These are phyloP conservation scores for Rutidosis leptorrhynchoides DNA, from an alignment of 129 eudicot genomes.

Conservation along the genomic window DNA sequence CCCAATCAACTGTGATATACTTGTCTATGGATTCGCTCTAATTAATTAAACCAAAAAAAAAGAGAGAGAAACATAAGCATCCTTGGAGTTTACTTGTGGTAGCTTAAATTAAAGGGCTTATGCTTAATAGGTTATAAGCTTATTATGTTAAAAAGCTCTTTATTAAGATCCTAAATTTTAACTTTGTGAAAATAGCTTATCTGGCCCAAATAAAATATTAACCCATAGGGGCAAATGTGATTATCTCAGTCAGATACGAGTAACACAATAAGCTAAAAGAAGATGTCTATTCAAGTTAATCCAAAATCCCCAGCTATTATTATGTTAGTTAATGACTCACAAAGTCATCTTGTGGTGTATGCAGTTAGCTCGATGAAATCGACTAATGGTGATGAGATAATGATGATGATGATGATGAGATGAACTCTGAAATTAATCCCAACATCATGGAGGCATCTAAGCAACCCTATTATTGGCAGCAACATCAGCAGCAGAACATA, in stretches of 20 bases:
- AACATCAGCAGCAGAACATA: conserved; percentile 8
- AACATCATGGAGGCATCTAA: conserved; percentile 36
- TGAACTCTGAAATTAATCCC: background rate
- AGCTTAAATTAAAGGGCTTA: background rate
- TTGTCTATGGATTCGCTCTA: background rate
- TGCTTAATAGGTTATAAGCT: background rate
- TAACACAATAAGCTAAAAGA: background rate
- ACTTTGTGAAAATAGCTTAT: background rate
- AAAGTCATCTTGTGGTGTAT: background rate
- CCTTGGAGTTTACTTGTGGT: background rate
- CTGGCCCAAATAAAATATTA: background rate
- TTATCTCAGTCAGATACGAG: background rate
- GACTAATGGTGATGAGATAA: conserved; percentile 4
- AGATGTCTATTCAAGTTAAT: background rate
- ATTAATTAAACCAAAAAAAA: no score
- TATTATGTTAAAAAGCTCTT: background rate
- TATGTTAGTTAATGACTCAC: background rate
- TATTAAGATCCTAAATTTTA: background rate
- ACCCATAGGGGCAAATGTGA: background rate
- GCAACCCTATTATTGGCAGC: conserved; percentile 34
- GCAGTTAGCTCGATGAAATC: conserved; percentile 9
- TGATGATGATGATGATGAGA: background rate
- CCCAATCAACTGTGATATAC: background rate
- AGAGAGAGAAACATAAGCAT: background rate
- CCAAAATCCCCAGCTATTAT: background rate